These are phyloP conservation scores for Platismatia glauca DNA, from an alignment of 495 filamentous ascomycete genomes.

Conservation along the genomic window DNA sequence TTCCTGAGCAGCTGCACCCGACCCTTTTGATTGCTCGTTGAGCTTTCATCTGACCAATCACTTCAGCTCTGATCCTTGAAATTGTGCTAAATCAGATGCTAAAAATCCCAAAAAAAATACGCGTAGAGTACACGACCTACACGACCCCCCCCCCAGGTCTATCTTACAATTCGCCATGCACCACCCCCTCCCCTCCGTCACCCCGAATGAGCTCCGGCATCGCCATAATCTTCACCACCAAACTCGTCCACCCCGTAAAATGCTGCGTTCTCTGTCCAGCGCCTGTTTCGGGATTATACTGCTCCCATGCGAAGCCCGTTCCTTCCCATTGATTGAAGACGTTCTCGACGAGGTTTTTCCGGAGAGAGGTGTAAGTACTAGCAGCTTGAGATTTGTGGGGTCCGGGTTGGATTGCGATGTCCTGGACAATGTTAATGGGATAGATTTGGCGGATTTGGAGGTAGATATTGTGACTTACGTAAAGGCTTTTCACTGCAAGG, in stretches of 20 bases:
- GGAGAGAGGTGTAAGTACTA: constrained; percentile 66
- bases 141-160: background rate
- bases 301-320: constrained; percentile 97
- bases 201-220: constrained; percentile 53
- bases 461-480: constrained; percentile 48
- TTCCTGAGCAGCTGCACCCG: too few species aligned
- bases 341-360: constrained; percentile 79
- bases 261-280: constrained; percentile 91
- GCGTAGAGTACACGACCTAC: too few species aligned
- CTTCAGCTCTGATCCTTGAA: background rate
- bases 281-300: constrained; percentile 92
- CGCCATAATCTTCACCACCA: constrained; percentile 95
- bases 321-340: constrained; percentile 80
- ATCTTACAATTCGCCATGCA: constrained; percentile 43
- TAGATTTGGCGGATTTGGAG: background rate
- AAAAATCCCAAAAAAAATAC: background rate
- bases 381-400: constrained; percentile 61
- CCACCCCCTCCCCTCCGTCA: background rate
- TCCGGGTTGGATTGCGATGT: constrained; percentile 42
- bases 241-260: constrained; percentile 96
- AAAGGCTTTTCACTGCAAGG: constrained; percentile 69
- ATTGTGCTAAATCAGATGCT: background rate
- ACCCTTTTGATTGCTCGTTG: background rate
- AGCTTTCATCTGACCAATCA: background rate
- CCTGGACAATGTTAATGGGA: constrained; percentile 23